These are phyloP conservation scores for Fusarium protoensiforme DNA, from an alignment of 2,329 filamentous ascomycete species.

Conservation along the genomic window DNA sequence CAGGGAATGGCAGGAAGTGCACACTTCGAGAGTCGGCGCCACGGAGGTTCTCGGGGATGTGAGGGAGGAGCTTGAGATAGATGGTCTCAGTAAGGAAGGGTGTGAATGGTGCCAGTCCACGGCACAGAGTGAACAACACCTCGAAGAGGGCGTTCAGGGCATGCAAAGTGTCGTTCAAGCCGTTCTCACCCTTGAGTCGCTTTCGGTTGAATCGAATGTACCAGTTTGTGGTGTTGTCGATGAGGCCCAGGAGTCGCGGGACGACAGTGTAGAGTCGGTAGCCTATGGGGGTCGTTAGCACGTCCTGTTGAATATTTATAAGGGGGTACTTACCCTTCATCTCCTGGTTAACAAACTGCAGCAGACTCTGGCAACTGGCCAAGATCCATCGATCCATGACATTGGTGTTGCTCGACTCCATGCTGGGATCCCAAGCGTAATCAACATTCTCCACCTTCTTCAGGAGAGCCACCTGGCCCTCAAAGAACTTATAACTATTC, in stretches of 20 bases:
- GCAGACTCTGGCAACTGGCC: constrained; percentile 88
- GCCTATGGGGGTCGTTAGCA: constrained; percentile 49
- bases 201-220: constrained; percentile 96
- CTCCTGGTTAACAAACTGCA: constrained; percentile 92
- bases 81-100: constrained; percentile 97
- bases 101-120: constrained; percentile 91
- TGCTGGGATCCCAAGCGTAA: constrained; percentile 81
- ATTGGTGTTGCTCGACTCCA: constrained; percentile 82
- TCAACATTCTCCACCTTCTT: constrained; percentile 86
- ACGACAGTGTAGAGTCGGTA: constrained; percentile 93
- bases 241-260: constrained; percentile 81
- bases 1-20: constrained; percentile 91
- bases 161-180: constrained; percentile 85
- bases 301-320: background rate
- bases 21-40: constrained; percentile 84
- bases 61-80: constrained; percentile 83
- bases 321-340: constrained; percentile 74
- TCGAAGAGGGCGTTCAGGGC: constrained; percentile 95
- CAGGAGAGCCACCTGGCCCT: constrained; percentile 84
- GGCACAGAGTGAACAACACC: constrained; percentile 88
- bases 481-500: constrained; percentile 98
- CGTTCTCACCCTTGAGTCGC: constrained; percentile 89
- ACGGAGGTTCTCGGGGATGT: constrained; percentile 78
- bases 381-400: constrained; percentile 98
- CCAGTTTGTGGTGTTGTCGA: constrained; percentile 98